Evolutionary conservation across 1,284 basidiomycete species (phyloP).

Genomic region (Apiotrichum brassicae): DNA sequence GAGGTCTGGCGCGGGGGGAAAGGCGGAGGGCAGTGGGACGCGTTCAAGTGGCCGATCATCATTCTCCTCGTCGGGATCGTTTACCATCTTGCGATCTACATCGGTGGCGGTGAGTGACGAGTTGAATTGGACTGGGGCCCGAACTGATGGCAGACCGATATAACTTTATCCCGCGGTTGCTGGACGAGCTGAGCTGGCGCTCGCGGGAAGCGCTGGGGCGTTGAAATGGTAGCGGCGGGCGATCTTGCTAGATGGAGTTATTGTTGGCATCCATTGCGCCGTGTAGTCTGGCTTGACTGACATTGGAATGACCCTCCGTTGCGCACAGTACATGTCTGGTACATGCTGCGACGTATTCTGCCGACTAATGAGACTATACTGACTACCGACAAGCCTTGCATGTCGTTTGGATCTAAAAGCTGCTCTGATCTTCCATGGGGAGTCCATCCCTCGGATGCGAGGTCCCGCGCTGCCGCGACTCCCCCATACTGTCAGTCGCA

Average conservation of each 20-base stretch:
- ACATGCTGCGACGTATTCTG: no score
- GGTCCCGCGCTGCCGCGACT: no score
- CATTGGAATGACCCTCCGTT: no score
- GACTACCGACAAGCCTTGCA: no score
- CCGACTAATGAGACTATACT: no score
- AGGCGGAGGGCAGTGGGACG: slow-evolving; percentile 22
- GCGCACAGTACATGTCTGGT: no score
- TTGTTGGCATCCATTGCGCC: slow-evolving; percentile 38
- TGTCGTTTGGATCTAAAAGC: no score
- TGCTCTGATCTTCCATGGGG: no score
- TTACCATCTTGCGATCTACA: slow-evolving; percentile 30
- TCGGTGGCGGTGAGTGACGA: slow-evolving; percentile 31
- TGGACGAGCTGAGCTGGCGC: slow-evolving; percentile 25
- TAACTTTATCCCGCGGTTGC: slow-evolving; percentile 31
- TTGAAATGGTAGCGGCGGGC: slow-evolving; percentile 10
- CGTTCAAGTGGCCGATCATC: slow-evolving; percentile 31
- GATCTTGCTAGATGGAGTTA: slow-evolving; percentile 24
- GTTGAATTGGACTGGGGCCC: background rate
- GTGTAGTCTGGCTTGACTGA: slow-evolving; percentile 13
- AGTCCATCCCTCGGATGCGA: no score
- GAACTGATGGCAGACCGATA: slow-evolving; percentile 25
- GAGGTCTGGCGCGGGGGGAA: slow-evolving; percentile 35
- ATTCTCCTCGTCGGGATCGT: slow-evolving; percentile 27
- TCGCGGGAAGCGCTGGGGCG: background rate
- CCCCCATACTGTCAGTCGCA: no score